Evolutionary conservation across 371 early-diverging fungal genomes (phyloP).

Genomic region (Lichtheimia hyalospora): DNA sequence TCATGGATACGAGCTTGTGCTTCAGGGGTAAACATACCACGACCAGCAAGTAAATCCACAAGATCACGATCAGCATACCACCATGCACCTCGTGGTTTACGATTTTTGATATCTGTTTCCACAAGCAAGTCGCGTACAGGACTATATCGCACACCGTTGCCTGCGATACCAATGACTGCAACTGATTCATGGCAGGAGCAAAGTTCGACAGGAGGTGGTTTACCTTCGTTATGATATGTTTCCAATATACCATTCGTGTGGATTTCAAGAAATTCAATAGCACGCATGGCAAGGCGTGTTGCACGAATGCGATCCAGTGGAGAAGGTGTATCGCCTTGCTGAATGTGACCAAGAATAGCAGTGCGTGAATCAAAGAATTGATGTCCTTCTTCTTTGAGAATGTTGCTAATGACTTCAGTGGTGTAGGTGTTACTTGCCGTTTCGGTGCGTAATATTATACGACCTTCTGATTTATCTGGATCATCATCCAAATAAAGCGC

Average conservation of each 20-base stretch:
- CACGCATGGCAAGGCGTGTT: slow-evolving; percentile 78
- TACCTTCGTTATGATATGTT: slow-evolving; percentile 12
- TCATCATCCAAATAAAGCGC: slow-evolving; percentile 77
- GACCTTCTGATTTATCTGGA: slow-evolving; percentile 47
- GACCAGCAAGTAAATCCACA: slow-evolving; percentile 43
- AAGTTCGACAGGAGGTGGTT: slow-evolving; percentile 59
- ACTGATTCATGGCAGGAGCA: slow-evolving; percentile 61
- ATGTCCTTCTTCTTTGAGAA: slow-evolving; percentile 90
- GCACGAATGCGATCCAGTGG: slow-evolving; percentile 97
- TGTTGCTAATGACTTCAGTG: slow-evolving; percentile 90
- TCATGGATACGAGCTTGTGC: slow-evolving; percentile 13
- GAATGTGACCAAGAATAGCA: slow-evolving; percentile 94
- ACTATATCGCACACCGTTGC: slow-evolving; percentile 71
- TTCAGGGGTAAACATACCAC: slow-evolving; percentile 38
- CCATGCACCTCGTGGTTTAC: slow-evolving; percentile 73
- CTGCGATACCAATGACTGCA: slow-evolving; percentile 85
- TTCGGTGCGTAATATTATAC: slow-evolving; percentile 73
- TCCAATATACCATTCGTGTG: slow-evolving; percentile 37
- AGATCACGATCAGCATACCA: slow-evolving; percentile 70
- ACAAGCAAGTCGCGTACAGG: slow-evolving; percentile 70
- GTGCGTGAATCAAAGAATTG: slow-evolving; percentile 92
- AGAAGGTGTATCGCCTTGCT: slow-evolving; percentile 96
- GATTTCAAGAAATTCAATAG: slow-evolving; percentile 62
- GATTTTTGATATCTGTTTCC: slow-evolving; percentile 77
- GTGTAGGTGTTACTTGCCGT: slow-evolving; percentile 82